A percentile compares a stretch with the other conserved stretches of the same genome.
Conservation (phyloP, 129 eudicot genomes). For the Sambucus nigra region DNA sequence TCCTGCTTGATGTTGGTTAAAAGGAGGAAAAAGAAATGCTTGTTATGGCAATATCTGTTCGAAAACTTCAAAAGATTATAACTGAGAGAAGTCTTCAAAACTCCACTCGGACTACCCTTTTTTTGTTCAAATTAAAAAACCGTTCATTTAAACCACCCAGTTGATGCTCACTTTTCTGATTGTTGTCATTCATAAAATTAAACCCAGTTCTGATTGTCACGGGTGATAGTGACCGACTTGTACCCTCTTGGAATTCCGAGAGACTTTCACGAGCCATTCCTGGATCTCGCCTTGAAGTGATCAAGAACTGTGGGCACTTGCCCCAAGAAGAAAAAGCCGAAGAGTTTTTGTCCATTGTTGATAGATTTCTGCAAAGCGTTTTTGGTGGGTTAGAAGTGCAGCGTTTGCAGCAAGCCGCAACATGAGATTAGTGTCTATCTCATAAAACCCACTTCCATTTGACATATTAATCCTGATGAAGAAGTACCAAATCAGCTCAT, state of each 20-base stretch:
- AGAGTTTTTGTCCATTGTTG: constrained; percentile 61
- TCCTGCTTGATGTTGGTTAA: not conserved
- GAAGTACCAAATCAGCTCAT: not conserved
- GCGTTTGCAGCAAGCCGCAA: constrained; percentile 26
- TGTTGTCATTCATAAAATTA: constrained; percentile 7
- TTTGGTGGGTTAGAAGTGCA: constrained; percentile 36
- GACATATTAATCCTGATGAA: not conserved
- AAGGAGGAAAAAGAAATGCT: not conserved
- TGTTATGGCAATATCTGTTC: not conserved
- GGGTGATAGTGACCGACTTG: constrained; percentile 86
- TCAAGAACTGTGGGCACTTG: constrained; percentile 83
- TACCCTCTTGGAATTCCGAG: constrained; percentile 84
- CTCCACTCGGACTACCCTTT: not conserved
- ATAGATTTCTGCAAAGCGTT: constrained; percentile 38
- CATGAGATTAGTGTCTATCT: constrained; percentile 14
- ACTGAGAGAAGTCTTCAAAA: not conserved
- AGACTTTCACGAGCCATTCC: constrained; percentile 73
- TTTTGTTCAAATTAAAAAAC: not conserved
- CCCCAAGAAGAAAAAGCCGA: constrained; percentile 85
- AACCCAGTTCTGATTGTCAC: constrained; percentile 72
- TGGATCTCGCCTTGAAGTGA: constrained; percentile 47
- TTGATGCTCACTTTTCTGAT: not conserved
- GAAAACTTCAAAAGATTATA: not conserved
- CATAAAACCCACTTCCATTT: not conserved
- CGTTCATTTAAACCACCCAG: not conserved